Conservation (phyloP, 495 filamentous ascomycete genomes). For the Articulospora tetracladia region DNA sequence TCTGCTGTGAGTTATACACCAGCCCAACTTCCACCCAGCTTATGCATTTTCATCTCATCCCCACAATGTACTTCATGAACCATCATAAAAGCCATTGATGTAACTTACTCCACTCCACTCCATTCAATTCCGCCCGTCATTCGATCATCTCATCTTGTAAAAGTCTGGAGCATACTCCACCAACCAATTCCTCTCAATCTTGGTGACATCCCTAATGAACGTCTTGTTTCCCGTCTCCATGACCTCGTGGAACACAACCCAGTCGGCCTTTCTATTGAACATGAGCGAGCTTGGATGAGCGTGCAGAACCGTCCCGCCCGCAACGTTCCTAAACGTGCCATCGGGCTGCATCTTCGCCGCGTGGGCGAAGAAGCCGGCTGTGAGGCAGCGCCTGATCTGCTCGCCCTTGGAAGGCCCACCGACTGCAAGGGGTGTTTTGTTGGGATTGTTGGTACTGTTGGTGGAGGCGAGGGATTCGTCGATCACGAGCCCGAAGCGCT, state of each 20-base stretch:
- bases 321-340: conserved; percentile 81
- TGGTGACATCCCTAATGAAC: conserved; percentile 87
- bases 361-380: conserved; percentile 91
- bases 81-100: no score
- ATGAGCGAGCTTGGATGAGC: conserved; percentile 92
- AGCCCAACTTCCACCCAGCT: background rate
- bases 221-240: conserved; percentile 88
- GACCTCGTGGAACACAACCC: conserved; percentile 96
- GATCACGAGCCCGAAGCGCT: conserved; percentile 73
- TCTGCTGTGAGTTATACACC: no score
- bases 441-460: conserved; percentile 6
- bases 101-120: background rate
- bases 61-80: background rate
- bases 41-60: background rate
- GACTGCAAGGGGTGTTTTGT: conserved; percentile 17
- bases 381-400: conserved; percentile 80
- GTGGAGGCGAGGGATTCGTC: conserved; percentile 53
- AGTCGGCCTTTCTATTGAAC: conserved; percentile 97
- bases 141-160: conserved; percentile 52
- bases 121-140: background rate
- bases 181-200: conserved; percentile 88
- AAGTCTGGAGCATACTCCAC: conserved; percentile 84
- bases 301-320: conserved; percentile 67
- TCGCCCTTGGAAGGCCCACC: conserved; percentile 53
- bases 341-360: conserved; percentile 95